phyloP scores from a whole-genome alignment of 2,329 filamentous ascomycete species.

The Apiospora malaysiana region DNA sequence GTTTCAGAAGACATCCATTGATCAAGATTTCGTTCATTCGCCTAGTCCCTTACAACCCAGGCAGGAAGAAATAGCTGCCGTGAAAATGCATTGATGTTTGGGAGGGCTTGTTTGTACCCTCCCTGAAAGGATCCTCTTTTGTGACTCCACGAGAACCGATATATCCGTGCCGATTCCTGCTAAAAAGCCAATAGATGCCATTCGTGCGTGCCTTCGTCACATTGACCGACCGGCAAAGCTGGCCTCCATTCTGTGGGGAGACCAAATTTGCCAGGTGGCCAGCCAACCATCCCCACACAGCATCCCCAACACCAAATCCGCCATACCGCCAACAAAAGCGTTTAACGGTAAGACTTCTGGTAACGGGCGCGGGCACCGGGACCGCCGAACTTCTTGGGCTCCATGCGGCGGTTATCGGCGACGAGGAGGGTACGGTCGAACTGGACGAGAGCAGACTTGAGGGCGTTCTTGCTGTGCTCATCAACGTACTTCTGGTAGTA shows the following conservation, averaged over 20 bases:
- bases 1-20: background rate
- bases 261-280: constrained; percentile 23
- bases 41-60: constrained; percentile 58
- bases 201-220: constrained; percentile 26
- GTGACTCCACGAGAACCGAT: constrained; percentile 37
- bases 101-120: constrained; percentile 35
- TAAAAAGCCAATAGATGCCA: constrained; percentile 15
- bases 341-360: constrained; percentile 99
- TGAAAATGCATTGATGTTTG: constrained; percentile 55
- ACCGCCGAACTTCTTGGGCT: constrained; percentile 98
- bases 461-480: constrained; percentile 99
- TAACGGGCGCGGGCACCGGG: constrained; percentile 93
- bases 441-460: constrained; percentile 95
- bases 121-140: constrained; percentile 38
- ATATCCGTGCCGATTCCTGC: constrained; percentile 18
- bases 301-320: constrained; percentile 30
- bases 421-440: constrained; percentile 98
- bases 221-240: constrained; percentile 17
- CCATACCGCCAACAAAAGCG: constrained; percentile 1
- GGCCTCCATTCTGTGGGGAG: constrained; percentile 3
- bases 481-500: constrained; percentile 99
- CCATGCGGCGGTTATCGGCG: constrained; percentile 97
- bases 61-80: constrained; percentile 48
- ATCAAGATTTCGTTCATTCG: constrained; percentile 48
- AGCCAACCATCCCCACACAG: constrained; percentile 21